A percentile compares a stretch with the other conserved stretches of the same genome.
Evolutionary conservation across 2,329 filamentous ascomycete species (phyloP).

Genomic region (Xylaria sp.): DNA sequence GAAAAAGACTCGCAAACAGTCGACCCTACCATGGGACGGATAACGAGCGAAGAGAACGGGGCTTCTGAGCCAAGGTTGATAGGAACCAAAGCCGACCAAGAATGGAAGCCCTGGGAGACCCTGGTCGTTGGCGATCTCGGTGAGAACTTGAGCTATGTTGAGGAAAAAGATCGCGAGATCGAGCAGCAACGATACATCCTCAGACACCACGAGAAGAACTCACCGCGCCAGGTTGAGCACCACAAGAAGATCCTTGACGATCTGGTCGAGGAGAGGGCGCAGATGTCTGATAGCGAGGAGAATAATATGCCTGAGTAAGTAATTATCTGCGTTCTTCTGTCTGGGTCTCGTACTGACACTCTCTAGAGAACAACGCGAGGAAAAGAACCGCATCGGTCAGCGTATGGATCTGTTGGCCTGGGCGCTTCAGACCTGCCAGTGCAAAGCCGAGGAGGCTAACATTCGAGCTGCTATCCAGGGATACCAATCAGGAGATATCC

Average conservation of each 20-base stretch:
- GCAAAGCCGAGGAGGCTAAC: slow-evolving; percentile 43
- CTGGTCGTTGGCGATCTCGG: slow-evolving; percentile 42
- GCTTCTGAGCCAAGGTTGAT: background rate
- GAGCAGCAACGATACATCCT: slow-evolving; percentile 40
- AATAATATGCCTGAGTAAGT: slow-evolving; percentile 38
- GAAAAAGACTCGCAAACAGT: slow-evolving; percentile 1
- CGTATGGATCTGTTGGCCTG: slow-evolving; percentile 39
- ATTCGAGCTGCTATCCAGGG: slow-evolving; percentile 46
- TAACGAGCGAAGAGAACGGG: background rate
- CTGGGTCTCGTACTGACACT: slow-evolving; percentile 4
- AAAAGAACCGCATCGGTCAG: slow-evolving; percentile 34
- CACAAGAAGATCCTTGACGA: slow-evolving; percentile 29
- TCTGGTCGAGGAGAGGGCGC: slow-evolving; percentile 31
- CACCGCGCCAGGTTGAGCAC: slow-evolving; percentile 27
- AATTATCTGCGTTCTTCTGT: background rate
- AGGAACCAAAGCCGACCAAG: slow-evolving; percentile 3
- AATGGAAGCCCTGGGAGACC: slow-evolving; percentile 33
- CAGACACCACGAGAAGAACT: slow-evolving; percentile 29
- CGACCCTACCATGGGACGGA: background rate
- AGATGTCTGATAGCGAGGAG: slow-evolving; percentile 38
- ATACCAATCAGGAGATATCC: slow-evolving; percentile 45
- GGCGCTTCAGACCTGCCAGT: slow-evolving; percentile 38
- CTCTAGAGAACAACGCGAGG: slow-evolving; percentile 33
- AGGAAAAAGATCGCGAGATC: slow-evolving; percentile 43
- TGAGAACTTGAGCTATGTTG: slow-evolving; percentile 41